Conservation (phyloP, 2,329 filamentous ascomycete species). For the Aurifilum marmelostoma region DNA sequence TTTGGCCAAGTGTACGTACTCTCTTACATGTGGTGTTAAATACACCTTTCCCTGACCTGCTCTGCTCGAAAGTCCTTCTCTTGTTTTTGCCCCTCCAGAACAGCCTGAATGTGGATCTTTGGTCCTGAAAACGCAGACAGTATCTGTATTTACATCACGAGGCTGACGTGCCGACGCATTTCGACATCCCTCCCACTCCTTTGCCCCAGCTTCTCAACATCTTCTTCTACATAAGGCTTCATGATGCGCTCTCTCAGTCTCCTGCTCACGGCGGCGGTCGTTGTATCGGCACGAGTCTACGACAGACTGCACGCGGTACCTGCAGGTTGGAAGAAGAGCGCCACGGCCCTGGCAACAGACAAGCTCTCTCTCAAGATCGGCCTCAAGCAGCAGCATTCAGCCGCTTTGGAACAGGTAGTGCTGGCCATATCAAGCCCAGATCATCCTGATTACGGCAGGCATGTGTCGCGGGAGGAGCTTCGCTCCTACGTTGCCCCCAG, state of each 20-base stretch:
- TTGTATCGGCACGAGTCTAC: slow-evolving; percentile 40
- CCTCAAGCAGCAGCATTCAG: slow-evolving; percentile 51
- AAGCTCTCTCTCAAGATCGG: slow-evolving; percentile 52
- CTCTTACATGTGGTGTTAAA: neutral
- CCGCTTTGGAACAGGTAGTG: slow-evolving; percentile 59
- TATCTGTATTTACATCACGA: neutral
- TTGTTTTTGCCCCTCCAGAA: neutral
- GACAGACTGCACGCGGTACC: slow-evolving; percentile 43
- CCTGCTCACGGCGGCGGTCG: slow-evolving; percentile 30
- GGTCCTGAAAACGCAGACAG: neutral
- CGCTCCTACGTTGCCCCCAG: slow-evolving; percentile 56
- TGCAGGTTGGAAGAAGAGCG: slow-evolving; percentile 42
- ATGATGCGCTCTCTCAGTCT: slow-evolving; percentile 33
- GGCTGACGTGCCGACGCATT: neutral
- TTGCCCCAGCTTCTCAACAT: neutral
- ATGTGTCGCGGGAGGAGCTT: slow-evolving; percentile 64
- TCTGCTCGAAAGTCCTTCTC: neutral
- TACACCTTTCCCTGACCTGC: neutral
- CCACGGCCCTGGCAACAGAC: slow-evolving; percentile 42
- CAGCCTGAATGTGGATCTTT: neutral
- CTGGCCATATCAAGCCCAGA: slow-evolving; percentile 65
- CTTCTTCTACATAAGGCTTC: neutral
- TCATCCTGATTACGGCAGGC: slow-evolving; percentile 61
- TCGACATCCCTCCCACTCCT: neutral
- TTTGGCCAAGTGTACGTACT: neutral